Conservation (phyloP, 495 filamentous ascomycete species). For the Penicillium canariense region DNA sequence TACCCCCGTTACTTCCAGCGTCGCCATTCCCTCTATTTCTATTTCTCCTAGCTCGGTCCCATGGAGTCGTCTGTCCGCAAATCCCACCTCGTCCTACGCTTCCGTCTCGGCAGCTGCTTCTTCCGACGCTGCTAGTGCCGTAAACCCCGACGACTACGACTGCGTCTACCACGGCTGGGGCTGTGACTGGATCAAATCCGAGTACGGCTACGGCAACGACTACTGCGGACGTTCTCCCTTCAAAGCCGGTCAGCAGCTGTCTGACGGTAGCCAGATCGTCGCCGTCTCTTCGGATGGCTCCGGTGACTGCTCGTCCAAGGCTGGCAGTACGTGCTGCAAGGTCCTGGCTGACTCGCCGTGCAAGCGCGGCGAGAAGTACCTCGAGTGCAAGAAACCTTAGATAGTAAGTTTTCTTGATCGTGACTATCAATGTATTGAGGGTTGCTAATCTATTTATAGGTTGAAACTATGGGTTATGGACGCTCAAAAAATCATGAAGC, state of each 20-base stretch:
- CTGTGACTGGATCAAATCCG: slow-evolving; percentile 13
- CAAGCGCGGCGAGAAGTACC: slow-evolving; percentile 14
- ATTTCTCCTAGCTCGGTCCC: no score
- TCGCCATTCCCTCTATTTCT: no score
- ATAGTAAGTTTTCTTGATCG: background rate
- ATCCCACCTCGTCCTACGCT: no score
- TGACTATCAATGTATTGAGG: no score
- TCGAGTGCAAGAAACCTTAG: slow-evolving; percentile 13
- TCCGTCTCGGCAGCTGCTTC: no score
- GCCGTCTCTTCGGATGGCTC: slow-evolving; percentile 12
- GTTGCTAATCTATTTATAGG: no score
- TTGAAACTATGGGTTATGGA: no score
- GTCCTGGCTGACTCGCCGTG: slow-evolving; percentile 8
- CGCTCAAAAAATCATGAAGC: no score
- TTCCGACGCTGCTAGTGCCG: no score
- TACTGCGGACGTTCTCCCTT: slow-evolving; percentile 14
- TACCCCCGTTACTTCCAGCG: no score
- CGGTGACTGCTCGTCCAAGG: slow-evolving; percentile 12
- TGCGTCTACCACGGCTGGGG: slow-evolving; percentile 11
- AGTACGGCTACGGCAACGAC: slow-evolving; percentile 9
- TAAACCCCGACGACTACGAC: slow-evolving; percentile 11
- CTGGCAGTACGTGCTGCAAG: slow-evolving; percentile 7
- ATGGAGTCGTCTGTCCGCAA: no score
- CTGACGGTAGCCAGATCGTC: slow-evolving; percentile 1
- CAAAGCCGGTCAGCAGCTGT: slow-evolving; percentile 9